Conservation (phyloP, 768 basidiomycete genomes). For the Tricholoma hemisulphureum region DNA sequence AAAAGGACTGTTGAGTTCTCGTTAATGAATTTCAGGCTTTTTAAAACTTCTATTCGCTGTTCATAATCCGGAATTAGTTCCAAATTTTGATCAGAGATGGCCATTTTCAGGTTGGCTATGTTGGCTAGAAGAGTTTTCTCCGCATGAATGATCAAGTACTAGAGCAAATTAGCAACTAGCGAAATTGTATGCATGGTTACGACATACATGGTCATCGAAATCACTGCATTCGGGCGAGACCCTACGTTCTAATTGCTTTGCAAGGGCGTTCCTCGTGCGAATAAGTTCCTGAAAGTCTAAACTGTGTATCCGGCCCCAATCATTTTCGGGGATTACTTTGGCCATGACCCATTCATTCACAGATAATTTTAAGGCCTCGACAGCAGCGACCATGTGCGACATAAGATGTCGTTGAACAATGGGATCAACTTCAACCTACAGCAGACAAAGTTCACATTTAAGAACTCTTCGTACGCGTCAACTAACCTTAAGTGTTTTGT, state of each 20-base stretch:
- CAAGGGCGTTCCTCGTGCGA: conserved; percentile 52
- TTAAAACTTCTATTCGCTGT: conserved; percentile 85
- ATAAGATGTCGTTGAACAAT: conserved; percentile 69
- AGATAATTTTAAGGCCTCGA: conserved; percentile 47
- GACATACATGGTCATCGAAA: conserved; percentile 75
- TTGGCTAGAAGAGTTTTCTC: conserved; percentile 72
- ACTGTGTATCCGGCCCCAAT: conserved; percentile 80
- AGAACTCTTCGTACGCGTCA: neutral
- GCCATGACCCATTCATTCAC: conserved; percentile 56
- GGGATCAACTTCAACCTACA: conserved; percentile 65
- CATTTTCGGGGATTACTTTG: conserved; percentile 64
- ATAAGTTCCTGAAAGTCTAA: conserved; percentile 90
- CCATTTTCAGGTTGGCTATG: conserved; percentile 75
- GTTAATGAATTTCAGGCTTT: conserved; percentile 91
- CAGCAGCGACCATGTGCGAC: conserved; percentile 56
- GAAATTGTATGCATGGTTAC: neutral
- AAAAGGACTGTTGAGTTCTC: conserved; percentile 93
- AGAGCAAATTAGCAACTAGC: conserved; percentile 4
- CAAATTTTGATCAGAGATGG: conserved; percentile 94
- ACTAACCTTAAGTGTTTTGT: conserved; percentile 65
- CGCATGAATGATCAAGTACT: conserved; percentile 80
- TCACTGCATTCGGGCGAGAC: conserved; percentile 60
- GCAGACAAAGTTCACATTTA: neutral
- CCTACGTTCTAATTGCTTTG: conserved; percentile 39
- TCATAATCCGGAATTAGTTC: conserved; percentile 97